Evolutionary conservation across 2,329 filamentous ascomycete genomes (phyloP), one percentile per base, ranked within the genome.

Genomic region (Gnomoniopsis smithogilvyi): DNA sequence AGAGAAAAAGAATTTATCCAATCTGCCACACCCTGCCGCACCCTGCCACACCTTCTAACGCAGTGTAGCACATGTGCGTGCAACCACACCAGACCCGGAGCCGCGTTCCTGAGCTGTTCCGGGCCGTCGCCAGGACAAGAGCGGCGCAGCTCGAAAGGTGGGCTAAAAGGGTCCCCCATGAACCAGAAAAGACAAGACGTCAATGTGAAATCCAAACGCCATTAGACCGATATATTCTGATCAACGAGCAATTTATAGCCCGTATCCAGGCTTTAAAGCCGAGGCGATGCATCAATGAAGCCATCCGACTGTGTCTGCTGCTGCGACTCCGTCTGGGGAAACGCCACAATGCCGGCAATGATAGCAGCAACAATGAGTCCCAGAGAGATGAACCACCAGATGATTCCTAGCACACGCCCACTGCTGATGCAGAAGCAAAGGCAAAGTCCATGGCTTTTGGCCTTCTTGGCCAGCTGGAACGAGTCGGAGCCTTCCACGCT

Each of bases 401-500:
- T 83, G 15, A 92, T 78, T 10, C 90, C 90, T 90, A 90, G 92
- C 34, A 56, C 54, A 14, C 54, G 46, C 41, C 54, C 54, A 33
- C 49, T 56, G 36, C 54, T 56, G 33, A 56, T 24, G 24, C 54
- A 56, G 46, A 56, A 56, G 54, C 54, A 56, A 34, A 56, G 41
- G 78, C 89, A 92, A 68, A 89, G 87, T 1, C 88, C 91, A 0
- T 88, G 92, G 38, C 90, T 90, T 12, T 90, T 90, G 65, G 93
- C 93, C 22, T 85, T 80, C 73, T 91, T 80, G 8, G 90, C 89
- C 66, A 93, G 93, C 33, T 92, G 88, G 65, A 87, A 90, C 6
- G 90, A 89, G 68, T 94, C 90, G 4, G 89, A 92, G 22, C 81
- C 85, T 72, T 93, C 92, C 54, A 93, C 88, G 74, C 92, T 93